Evolutionary conservation across 2,329 filamentous ascomycete genomes (phyloP).

Genomic region (Didymella pomorum): DNA sequence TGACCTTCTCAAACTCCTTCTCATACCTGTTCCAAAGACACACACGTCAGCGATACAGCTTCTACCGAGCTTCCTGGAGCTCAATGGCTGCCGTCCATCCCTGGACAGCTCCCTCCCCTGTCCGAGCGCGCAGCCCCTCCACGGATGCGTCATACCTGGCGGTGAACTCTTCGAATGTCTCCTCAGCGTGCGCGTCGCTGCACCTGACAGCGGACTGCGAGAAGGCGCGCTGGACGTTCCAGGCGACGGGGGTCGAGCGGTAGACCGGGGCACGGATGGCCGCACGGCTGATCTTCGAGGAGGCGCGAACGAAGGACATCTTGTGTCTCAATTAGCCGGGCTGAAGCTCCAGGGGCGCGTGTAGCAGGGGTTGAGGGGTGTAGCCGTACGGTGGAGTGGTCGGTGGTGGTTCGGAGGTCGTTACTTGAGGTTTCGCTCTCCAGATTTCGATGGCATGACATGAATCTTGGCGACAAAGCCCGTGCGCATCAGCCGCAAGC

Average conservation of each 20-base stretch:
- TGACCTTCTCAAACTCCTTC: slow-evolving; percentile 97
- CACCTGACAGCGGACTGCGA: slow-evolving; percentile 59
- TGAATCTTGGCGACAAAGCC: slow-evolving; percentile 19
- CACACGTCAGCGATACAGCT: slow-evolving; percentile 39
- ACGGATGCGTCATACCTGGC: slow-evolving; percentile 73
- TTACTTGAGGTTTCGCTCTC: slow-evolving; percentile 32
- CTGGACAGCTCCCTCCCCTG: slow-evolving; percentile 27
- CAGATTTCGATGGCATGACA: slow-evolving; percentile 18
- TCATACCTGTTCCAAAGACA: slow-evolving; percentile 75
- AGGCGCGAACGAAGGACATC: slow-evolving; percentile 51
- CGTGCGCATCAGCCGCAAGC: not conserved
- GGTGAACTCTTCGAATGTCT: slow-evolving; percentile 99
- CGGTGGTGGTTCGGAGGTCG: slow-evolving; percentile 38
- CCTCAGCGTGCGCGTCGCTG: slow-evolving; percentile 76
- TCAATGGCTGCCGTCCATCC: slow-evolving; percentile 39
- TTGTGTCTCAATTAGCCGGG: slow-evolving; percentile 40
- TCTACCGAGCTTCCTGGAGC: slow-evolving; percentile 29
- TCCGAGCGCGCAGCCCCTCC: slow-evolving; percentile 28
- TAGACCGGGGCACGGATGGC: slow-evolving; percentile 46
- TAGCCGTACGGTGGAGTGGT: slow-evolving; percentile 34
- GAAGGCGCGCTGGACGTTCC: slow-evolving; percentile 53
- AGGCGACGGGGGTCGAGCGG: slow-evolving; percentile 46
- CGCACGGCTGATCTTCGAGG: slow-evolving; percentile 46
- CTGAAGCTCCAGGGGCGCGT: slow-evolving; percentile 30
- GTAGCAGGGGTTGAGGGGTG: slow-evolving; percentile 31